A percentile compares a stretch with the other conserved stretches of the same genome.
phyloP scores from a whole-genome alignment of 106 monocot species.

The Allium cepa region DNA sequence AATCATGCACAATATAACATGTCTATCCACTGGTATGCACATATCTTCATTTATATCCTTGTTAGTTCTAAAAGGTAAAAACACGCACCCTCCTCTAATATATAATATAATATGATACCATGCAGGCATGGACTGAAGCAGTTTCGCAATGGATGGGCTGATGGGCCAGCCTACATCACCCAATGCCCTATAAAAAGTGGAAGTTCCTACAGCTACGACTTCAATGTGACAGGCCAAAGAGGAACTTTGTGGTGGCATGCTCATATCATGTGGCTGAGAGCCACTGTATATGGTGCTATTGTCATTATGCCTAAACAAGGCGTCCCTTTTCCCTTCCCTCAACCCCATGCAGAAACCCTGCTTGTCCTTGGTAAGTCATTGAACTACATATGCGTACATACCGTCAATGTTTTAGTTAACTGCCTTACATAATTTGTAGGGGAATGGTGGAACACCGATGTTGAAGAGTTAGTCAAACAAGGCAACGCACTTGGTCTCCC shows the following conservation, averaged over 20 bases:
- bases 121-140: slow-evolving; percentile 38
- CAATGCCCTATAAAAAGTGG: slow-evolving; percentile 13
- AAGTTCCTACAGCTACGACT: slow-evolving; percentile 9
- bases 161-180: slow-evolving; percentile 28
- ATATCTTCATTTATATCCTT: too few species aligned
- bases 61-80: too few species aligned
- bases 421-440: slow-evolving; percentile 10
- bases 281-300: slow-evolving; percentile 11
- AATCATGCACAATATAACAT: slow-evolving; percentile 25
- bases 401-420: neutral
- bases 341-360: slow-evolving; percentile 1
- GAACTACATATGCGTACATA: neutral
- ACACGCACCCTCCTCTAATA: too few species aligned
- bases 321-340: slow-evolving; percentile 7
- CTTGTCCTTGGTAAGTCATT: slow-evolving; percentile 6
- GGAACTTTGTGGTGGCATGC: slow-evolving; percentile 10
- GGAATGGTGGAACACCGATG: slow-evolving; percentile 51
- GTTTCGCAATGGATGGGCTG: slow-evolving; percentile 32
- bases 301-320: slow-evolving; percentile 12
- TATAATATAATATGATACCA: too few species aligned
- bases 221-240: slow-evolving; percentile 12
- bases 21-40: slow-evolving; percentile 21
- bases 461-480: slow-evolving; percentile 25
- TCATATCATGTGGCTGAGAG: slow-evolving; percentile 40
- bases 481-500: slow-evolving; percentile 25